Evolutionary conservation across 345 rosid genomes (phyloP).

Genomic region (Conringia planisiliqua): DNA sequence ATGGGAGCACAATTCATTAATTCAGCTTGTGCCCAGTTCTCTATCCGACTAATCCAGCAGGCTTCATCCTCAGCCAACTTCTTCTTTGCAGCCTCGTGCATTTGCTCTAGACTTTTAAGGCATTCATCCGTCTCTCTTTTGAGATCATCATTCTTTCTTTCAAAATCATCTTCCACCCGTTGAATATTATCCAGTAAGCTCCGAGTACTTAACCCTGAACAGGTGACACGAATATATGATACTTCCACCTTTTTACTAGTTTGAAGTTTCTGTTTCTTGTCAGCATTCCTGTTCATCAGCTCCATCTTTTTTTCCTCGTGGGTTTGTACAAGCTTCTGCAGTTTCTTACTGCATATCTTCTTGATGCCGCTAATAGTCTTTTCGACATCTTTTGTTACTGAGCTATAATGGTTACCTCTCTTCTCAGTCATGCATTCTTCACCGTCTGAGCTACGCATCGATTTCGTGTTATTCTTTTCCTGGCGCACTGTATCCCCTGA

Average conservation of each 20-base stretch:
- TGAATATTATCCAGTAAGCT: constrained; percentile 42
- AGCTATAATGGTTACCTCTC: constrained; percentile 30
- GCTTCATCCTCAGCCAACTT: constrained; percentile 44
- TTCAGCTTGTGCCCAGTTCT: constrained; percentile 46
- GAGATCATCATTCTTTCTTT: constrained; percentile 43
- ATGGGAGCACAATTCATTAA: constrained; percentile 22
- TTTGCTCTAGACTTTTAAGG: constrained; percentile 42
- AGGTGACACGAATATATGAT: constrained; percentile 47
- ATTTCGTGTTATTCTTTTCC: constrained; percentile 25
- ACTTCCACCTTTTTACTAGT: constrained; percentile 40
- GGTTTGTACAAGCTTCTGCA: constrained; percentile 40
- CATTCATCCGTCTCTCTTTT: constrained; percentile 30
- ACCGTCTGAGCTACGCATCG: constrained; percentile 23
- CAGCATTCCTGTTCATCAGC: constrained; percentile 38
- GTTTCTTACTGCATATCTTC: constrained; percentile 49
- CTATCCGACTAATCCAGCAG: constrained; percentile 43
- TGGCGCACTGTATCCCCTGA: constrained; percentile 13
- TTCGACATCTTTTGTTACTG: constrained; percentile 46
- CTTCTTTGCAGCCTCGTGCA: constrained; percentile 41
- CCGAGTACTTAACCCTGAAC: constrained; percentile 28
- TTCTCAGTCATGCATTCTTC: constrained; percentile 35
- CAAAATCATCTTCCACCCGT: constrained; percentile 46
- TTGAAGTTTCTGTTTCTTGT: constrained; percentile 49
- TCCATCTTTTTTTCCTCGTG: constrained; percentile 45
- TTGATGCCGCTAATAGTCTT: constrained; percentile 47